Evolutionary conservation across 2,329 filamentous ascomycete species (phyloP).

Genomic region (Diaporthe amygdali): DNA sequence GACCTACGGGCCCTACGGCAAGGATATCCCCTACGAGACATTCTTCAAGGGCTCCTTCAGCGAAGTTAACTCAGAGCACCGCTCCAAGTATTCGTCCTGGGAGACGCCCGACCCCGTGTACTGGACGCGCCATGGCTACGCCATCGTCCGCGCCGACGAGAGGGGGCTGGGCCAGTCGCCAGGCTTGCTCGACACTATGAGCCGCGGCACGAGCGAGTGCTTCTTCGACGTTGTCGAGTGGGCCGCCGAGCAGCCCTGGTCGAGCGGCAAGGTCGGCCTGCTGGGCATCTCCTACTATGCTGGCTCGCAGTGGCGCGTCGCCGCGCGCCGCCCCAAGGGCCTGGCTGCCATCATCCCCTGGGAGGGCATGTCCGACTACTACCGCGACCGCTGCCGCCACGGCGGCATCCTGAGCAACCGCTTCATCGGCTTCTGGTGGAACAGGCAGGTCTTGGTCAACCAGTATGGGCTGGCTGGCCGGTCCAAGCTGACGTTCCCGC

Average conservation of each 20-base stretch:
- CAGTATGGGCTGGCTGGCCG: slow-evolving; percentile 63
- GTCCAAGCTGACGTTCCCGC: slow-evolving; percentile 36
- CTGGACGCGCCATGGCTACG: slow-evolving; percentile 62
- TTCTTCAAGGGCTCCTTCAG: slow-evolving; percentile 46
- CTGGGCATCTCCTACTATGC: slow-evolving; percentile 55
- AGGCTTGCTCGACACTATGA: slow-evolving; percentile 55
- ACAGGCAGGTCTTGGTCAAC: slow-evolving; percentile 68
- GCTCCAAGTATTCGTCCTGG: slow-evolving; percentile 60
- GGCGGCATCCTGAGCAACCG: slow-evolving; percentile 64
- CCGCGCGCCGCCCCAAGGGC: slow-evolving; percentile 50
- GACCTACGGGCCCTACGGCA: slow-evolving; percentile 77
- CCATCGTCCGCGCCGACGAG: slow-evolving; percentile 59
- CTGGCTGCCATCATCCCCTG: slow-evolving; percentile 53
- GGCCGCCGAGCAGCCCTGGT: slow-evolving; percentile 53
- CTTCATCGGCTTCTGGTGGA: slow-evolving; percentile 71
- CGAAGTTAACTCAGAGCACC: slow-evolving; percentile 59
- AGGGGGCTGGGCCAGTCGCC: slow-evolving; percentile 52
- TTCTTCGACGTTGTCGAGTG: slow-evolving; percentile 58
- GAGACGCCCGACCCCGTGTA: slow-evolving; percentile 63
- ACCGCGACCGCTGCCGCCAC: slow-evolving; percentile 63
- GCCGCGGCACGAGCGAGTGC: slow-evolving; percentile 49
- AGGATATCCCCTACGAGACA: slow-evolving; percentile 69
- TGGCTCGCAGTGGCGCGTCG: slow-evolving; percentile 53
- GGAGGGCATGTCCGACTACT: slow-evolving; percentile 62
- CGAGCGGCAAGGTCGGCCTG: slow-evolving; percentile 52